These are phyloP conservation scores for Torulaspora pretoriensis DNA, from an alignment of 1,139 yeast genomes.

Conservation along the genomic window DNA sequence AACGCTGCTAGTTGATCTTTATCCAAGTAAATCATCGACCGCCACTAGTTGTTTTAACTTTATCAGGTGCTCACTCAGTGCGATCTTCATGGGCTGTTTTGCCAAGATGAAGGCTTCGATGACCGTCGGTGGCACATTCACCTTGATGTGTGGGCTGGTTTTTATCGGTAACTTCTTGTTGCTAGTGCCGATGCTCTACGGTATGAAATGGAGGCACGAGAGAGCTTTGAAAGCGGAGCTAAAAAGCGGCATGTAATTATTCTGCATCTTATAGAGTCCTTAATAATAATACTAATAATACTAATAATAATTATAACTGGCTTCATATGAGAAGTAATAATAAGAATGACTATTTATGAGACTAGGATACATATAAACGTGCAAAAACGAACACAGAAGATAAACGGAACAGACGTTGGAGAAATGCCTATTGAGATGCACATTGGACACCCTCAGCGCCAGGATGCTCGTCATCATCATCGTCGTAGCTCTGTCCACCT, in stretches of 20 bases:
- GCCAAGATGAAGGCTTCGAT: slow-evolving; percentile 50
- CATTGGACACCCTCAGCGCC: slow-evolving; percentile 82
- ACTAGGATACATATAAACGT: slow-evolving; percentile 7
- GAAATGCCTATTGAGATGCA: slow-evolving; percentile 58
- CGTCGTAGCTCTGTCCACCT: slow-evolving; percentile 48
- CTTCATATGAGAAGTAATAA: background rate
- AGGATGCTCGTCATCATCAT: slow-evolving; percentile 55
- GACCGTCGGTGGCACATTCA: slow-evolving; percentile 62
- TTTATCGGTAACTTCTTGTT: slow-evolving; percentile 28
- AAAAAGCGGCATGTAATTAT: slow-evolving; percentile 3
- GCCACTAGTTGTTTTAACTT: slow-evolving; percentile 59
- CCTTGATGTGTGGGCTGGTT: slow-evolving; percentile 44
- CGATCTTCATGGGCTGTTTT: slow-evolving; percentile 59
- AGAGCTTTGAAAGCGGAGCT: slow-evolving; percentile 25
- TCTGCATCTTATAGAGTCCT: slow-evolving; percentile 1
- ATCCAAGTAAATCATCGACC: slow-evolving; percentile 56
- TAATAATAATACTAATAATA: background rate
- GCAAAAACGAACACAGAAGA: slow-evolving; percentile 2
- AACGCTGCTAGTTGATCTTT: slow-evolving; percentile 58
- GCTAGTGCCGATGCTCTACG: slow-evolving; percentile 33
- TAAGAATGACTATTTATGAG: slow-evolving; percentile 8
- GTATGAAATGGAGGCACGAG: slow-evolving; percentile 32
- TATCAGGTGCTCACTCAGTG: slow-evolving; percentile 56
- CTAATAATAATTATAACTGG: background rate
- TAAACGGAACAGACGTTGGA: too few species aligned